A percentile compares a stretch with the other conserved stretches of the same genome.
Evolutionary conservation across 345 rosid genomes (phyloP).

Genomic region (Hevea brasiliensis): DNA sequence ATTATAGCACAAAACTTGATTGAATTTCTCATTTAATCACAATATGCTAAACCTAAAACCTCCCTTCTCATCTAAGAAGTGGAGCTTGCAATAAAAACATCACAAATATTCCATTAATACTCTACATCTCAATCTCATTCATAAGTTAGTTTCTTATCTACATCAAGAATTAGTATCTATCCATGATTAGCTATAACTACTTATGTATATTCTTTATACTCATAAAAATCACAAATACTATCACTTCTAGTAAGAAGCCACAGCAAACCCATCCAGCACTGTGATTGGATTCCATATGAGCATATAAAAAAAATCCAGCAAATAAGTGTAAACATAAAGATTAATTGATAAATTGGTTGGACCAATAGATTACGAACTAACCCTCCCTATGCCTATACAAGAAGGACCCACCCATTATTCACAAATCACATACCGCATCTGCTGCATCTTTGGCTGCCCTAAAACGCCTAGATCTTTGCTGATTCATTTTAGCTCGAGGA

Average conservation of each 20-base stretch:
- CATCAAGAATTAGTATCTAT: background rate
- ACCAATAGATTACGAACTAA: background rate
- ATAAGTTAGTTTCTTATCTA: background rate
- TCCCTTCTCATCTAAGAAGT: too few relatives aligned
- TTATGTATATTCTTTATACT: background rate
- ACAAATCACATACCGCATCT: slow-evolving; percentile 61
- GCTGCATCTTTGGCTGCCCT: slow-evolving; percentile 90
- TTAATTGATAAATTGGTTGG: background rate
- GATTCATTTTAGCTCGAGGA: slow-evolving; percentile 97
- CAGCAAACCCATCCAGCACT: background rate
- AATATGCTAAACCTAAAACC: background rate
- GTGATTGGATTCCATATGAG: background rate
- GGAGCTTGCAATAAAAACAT: background rate
- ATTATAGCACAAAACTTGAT: background rate
- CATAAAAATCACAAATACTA: background rate
- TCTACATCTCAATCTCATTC: background rate
- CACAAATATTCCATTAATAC: background rate
- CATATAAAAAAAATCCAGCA: background rate
- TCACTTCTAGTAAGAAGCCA: background rate
- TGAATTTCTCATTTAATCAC: background rate
- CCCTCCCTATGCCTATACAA: slow-evolving; percentile 6
- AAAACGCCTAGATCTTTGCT: slow-evolving; percentile 89
- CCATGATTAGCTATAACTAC: too few relatives aligned
- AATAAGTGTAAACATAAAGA: too few relatives aligned
- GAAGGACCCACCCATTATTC: slow-evolving; percentile 2